Percentiles rank a stretch among this genome's conserved stretches.
Conservation (phyloP, 345 rosid genomes). For the Iberis pinnata region DNA sequence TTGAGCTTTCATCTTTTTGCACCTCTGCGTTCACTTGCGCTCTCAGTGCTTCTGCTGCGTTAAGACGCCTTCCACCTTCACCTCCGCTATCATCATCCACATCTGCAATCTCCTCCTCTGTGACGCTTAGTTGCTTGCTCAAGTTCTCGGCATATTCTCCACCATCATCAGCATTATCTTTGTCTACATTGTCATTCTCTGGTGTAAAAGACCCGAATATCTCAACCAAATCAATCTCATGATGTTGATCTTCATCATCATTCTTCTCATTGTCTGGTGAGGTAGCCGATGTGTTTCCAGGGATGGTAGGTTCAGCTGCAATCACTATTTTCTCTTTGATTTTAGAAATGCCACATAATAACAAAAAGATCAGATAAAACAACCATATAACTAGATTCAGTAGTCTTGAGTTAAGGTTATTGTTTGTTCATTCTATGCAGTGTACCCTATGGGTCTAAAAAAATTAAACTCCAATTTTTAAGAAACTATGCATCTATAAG, state of each 20-base stretch:
- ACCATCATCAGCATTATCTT: conserved; percentile 29
- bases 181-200: conserved; percentile 36
- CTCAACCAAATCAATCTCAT: conserved; percentile 49
- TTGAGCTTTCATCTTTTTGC: conserved; percentile 38
- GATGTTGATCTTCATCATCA: conserved; percentile 60
- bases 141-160: conserved; percentile 21
- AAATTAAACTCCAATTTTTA: not conserved
- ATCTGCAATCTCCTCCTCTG: conserved; percentile 77
- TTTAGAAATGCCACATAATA: conserved; percentile 29
- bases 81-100: conserved; percentile 53
- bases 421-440: not conserved
- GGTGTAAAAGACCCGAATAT: conserved; percentile 56
- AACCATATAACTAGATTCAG: no score
- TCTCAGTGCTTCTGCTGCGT: conserved; percentile 90
- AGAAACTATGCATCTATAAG: not conserved
- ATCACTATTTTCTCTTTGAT: conserved; percentile 28
- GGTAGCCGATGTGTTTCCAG: conserved; percentile 21
- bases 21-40: conserved; percentile 66
- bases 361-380: no score
- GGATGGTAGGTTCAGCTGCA: conserved; percentile 33
- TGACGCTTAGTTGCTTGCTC: conserved; percentile 15
- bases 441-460: not conserved
- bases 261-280: conserved; percentile 39
- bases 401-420: not conserved
- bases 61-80: conserved; percentile 58